Evolutionary conservation across 306 rosid genomes (phyloP).

Genomic region (Lotus japonicus): DNA sequence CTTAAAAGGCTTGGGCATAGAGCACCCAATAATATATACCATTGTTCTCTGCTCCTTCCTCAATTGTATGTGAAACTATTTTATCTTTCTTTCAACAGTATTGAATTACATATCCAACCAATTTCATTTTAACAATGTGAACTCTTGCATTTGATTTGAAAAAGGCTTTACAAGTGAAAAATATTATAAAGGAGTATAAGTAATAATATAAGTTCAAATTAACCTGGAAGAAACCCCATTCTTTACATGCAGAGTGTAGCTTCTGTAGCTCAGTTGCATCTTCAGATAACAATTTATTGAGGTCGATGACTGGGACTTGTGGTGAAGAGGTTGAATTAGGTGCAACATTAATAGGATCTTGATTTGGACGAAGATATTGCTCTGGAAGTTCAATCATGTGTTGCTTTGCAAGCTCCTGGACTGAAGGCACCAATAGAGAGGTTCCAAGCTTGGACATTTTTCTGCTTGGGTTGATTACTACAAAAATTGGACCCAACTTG

Average conservation of each 20-base stretch:
- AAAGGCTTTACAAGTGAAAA: too few species aligned
- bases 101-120: too few species aligned
- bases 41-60: too few species aligned
- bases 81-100: too few species aligned
- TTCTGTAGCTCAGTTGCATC: not conserved
- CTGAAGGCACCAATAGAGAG: not conserved
- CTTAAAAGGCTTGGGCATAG: too few species aligned
- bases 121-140: too few species aligned
- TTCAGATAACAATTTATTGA: not conserved
- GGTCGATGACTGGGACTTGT: not conserved
- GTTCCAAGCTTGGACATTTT: conserved; percentile 1
- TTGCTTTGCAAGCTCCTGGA: not conserved
- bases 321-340: conserved; percentile 24
- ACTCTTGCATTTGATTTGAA: too few species aligned
- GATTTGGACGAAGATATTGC: not conserved
- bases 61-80: too few species aligned
- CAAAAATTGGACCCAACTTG: too few species aligned
- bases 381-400: not conserved
- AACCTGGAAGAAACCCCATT: conserved; percentile 11
- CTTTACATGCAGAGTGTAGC: not conserved
- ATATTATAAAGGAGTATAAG: too few species aligned
- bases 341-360: too few species aligned
- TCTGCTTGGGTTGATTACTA: not conserved
- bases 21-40: too few species aligned
- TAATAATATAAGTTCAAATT: not conserved